These are phyloP conservation scores for Aspergillus hiratsukae DNA, from an alignment of 2,329 filamentous ascomycete genomes.

Conservation along the genomic window DNA sequence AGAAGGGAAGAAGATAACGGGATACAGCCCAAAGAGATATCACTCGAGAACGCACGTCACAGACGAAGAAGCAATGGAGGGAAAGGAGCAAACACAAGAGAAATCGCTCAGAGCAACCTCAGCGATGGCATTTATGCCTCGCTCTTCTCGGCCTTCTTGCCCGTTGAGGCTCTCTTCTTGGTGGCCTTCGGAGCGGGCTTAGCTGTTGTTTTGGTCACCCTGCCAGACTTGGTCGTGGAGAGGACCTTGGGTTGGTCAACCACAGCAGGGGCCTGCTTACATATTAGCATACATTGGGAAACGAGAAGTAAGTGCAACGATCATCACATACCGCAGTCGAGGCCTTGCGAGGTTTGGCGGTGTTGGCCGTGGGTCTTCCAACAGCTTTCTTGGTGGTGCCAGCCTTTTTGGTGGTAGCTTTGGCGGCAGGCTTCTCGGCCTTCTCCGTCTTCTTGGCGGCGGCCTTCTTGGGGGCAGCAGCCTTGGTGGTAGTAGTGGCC, in stretches of 20 bases:
- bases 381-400: slow-evolving; percentile 48
- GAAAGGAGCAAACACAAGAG: slow-evolving; percentile 9
- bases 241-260: slow-evolving; percentile 66
- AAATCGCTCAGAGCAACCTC: slow-evolving; percentile 15
- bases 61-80: slow-evolving; percentile 11
- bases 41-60: slow-evolving; percentile 8
- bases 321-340: slow-evolving; percentile 36
- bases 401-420: slow-evolving; percentile 45
- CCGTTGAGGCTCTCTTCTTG: slow-evolving; percentile 39
- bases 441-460: slow-evolving; percentile 48
- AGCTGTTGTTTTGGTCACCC: slow-evolving; percentile 66
- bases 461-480: slow-evolving; percentile 29
- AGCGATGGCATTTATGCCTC: neutral
- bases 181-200: slow-evolving; percentile 43
- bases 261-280: slow-evolving; percentile 57
- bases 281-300: slow-evolving; percentile 17
- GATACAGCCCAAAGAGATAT: slow-evolving; percentile 16
- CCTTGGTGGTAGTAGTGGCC: slow-evolving; percentile 26
- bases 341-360: slow-evolving; percentile 52
- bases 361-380: slow-evolving; percentile 49
- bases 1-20: slow-evolving; percentile 24
- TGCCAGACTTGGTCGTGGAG: slow-evolving; percentile 80
- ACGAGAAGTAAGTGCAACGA: neutral
- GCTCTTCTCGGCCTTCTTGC: slow-evolving; percentile 34
- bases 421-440: slow-evolving; percentile 41